Evolutionary conservation across 805 yeast species (phyloP).

Genomic region (Candida glaebosa): DNA sequence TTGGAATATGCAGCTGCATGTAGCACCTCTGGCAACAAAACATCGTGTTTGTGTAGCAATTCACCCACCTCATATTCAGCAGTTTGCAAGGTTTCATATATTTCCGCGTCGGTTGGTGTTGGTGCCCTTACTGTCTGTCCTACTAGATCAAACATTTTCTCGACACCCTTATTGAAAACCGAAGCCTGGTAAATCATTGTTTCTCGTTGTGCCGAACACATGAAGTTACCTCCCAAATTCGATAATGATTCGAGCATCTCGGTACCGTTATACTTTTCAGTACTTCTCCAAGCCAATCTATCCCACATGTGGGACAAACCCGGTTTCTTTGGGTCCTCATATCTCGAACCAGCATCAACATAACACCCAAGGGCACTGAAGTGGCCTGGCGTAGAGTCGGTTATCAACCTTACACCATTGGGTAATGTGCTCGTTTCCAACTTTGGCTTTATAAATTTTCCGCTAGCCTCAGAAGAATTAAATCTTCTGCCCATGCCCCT

Average conservation of each 20-base stretch:
- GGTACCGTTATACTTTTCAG: constrained; percentile 52
- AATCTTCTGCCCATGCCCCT: background rate
- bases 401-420: constrained; percentile 80
- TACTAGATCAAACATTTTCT: constrained; percentile 69
- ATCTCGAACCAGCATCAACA: constrained; percentile 87
- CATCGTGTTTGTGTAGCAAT: constrained; percentile 77
- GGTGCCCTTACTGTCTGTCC: constrained; percentile 80
- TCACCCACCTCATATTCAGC: constrained; percentile 82
- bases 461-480: background rate
- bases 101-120: constrained; percentile 59
- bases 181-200: constrained; percentile 91
- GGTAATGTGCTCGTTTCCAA: constrained; percentile 42
- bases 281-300: constrained; percentile 79
- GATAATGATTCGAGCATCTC: constrained; percentile 76
- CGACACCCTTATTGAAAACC: constrained; percentile 83
- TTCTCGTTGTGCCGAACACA: constrained; percentile 90
- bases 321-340: constrained; percentile 53
- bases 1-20: constrained; percentile 76
- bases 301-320: constrained; percentile 86
- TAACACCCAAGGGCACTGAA: constrained; percentile 89
- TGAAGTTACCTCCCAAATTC: constrained; percentile 87
- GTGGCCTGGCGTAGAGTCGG: constrained; percentile 85
- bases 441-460: constrained; percentile 5
- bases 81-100: constrained; percentile 67
- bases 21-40: constrained; percentile 83